Conservation (phyloP, 352 stramenopile genomes). For the Pythium biforme region DNA sequence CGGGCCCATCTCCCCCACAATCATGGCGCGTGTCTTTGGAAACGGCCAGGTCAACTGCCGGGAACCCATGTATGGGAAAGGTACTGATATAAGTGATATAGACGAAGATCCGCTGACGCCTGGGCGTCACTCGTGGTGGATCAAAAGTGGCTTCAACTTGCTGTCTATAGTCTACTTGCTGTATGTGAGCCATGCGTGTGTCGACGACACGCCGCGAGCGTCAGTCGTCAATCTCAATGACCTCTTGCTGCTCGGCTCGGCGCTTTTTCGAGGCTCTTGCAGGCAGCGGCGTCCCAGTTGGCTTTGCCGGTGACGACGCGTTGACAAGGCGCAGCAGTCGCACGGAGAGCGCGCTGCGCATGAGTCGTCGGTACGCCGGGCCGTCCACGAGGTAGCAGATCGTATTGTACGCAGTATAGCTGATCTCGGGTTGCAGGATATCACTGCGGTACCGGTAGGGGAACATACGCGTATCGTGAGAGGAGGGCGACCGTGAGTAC, state of each 20-base stretch:
- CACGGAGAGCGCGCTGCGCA: slow-evolving; percentile 19
- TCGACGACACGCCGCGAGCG: neutral
- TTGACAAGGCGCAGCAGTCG: slow-evolving; percentile 22
- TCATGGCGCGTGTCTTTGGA: slow-evolving; percentile 14
- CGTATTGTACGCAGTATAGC: slow-evolving; percentile 74
- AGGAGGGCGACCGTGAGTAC: neutral
- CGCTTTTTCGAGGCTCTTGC: slow-evolving; percentile 22
- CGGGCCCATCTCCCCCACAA: neutral
- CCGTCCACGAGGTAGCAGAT: slow-evolving; percentile 68
- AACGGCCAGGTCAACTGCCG: slow-evolving; percentile 8
- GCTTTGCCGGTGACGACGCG: neutral
- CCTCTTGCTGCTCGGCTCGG: slow-evolving; percentile 9
- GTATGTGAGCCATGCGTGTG: no score
- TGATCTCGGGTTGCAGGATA: slow-evolving; percentile 69
- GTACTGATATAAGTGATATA: slow-evolving; percentile 11
- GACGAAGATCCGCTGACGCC: slow-evolving; percentile 11
- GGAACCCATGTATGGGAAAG: neutral
- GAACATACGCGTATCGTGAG: no score
- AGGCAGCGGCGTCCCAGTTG: neutral
- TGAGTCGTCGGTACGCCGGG: slow-evolving; percentile 32
- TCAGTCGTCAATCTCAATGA: slow-evolving; percentile 44
- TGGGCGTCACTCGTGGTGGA: slow-evolving; percentile 7
- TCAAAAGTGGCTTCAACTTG: slow-evolving; percentile 25
- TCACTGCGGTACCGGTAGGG: no score
- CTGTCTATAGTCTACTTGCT: neutral